phyloP scores from a whole-genome alignment of 192 early-diverging fungal species.

The Borealophlyctis nickersoniae region DNA sequence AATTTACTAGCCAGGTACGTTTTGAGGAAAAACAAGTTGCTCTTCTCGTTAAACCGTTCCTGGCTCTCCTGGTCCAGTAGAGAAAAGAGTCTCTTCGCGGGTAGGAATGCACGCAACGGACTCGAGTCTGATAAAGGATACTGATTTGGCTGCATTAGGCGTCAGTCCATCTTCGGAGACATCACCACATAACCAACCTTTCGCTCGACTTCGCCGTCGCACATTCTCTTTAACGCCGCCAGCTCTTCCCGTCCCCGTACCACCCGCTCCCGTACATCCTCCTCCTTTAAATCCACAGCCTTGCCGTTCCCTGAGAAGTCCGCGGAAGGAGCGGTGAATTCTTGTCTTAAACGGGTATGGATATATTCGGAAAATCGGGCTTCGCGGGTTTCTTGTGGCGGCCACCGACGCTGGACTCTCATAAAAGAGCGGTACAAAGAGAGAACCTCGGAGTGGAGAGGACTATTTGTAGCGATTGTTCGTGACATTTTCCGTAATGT shows the following conservation, averaged over 20 bases:
- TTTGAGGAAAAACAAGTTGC: constrained; percentile 18
- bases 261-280: background rate
- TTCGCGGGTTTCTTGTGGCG: constrained; percentile 17
- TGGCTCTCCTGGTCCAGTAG: constrained; percentile 23
- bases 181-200: constrained; percentile 8
- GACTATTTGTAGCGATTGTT: too few relatives aligned
- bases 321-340: constrained; percentile 11
- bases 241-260: constrained; percentile 13
- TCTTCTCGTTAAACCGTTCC: constrained; percentile 12
- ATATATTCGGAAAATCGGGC: constrained; percentile 6
- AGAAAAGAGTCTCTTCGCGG: constrained; percentile 14
- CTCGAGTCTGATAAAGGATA: constrained; percentile 9
- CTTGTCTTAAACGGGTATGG: constrained; percentile 9
- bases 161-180: background rate
- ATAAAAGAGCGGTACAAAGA: constrained; percentile 22
- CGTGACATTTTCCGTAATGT: too few relatives aligned
- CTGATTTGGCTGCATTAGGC: constrained; percentile 1
- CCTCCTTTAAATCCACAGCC: too few relatives aligned
- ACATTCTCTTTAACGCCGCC: constrained; percentile 6
- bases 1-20: constrained; percentile 25
- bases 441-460: constrained; percentile 9
- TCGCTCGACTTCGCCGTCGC: constrained; percentile 13
- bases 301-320: too few relatives aligned
- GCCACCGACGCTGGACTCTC: constrained; percentile 18
- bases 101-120: constrained; percentile 13